These are phyloP conservation scores for Mortierella sp. DNA, from an alignment of 371 early-diverging fungal genomes.

Conservation along the genomic window DNA sequence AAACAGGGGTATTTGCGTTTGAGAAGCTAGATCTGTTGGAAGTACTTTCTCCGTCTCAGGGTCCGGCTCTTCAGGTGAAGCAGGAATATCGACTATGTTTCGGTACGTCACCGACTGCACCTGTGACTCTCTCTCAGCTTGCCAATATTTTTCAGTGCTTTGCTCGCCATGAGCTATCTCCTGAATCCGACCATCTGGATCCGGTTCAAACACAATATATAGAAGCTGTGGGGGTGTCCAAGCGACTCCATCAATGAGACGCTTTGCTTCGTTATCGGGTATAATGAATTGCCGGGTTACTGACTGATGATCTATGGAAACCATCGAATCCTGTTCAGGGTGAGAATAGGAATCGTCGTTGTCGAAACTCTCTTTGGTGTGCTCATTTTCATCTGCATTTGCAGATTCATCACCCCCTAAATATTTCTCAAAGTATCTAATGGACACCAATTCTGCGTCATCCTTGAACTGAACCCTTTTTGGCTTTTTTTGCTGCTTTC, in stretches of 20 bases:
- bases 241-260: neutral
- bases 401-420: neutral
- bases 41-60: neutral
- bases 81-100: constrained; percentile 18
- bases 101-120: constrained; percentile 3
- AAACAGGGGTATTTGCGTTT: constrained; percentile 3
- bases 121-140: constrained; percentile 19
- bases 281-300: constrained; percentile 15
- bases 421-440: neutral
- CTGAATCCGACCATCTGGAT: neutral
- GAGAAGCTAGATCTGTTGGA: neutral
- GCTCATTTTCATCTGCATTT: neutral
- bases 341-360: neutral
- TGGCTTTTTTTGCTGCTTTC: constrained; percentile 5
- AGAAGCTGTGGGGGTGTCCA: constrained; percentile 15
- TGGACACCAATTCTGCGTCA: constrained; percentile 7
- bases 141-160: constrained; percentile 22
- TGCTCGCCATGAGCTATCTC: constrained; percentile 10
- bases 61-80: constrained; percentile 35
- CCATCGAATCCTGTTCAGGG: neutral
- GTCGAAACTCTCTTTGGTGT: neutral
- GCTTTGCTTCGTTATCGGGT: neutral
- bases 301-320: neutral
- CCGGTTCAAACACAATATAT: neutral
- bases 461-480: constrained; percentile 40